Base-by-base conservation (phyloP, 129 eudicot species). In the Erigeron canadensis region DNA sequence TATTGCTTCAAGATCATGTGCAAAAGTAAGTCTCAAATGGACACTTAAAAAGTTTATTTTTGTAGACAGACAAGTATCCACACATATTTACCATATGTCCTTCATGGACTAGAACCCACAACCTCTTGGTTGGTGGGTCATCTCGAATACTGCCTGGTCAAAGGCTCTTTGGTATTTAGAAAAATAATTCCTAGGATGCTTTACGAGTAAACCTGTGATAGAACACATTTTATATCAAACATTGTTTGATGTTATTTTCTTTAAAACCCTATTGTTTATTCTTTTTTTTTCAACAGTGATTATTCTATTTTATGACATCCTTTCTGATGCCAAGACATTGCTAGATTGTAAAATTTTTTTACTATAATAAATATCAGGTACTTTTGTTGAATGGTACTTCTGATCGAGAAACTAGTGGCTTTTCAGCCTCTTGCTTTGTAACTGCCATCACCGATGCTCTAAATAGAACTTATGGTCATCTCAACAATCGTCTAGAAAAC, bases 401-500 rank as follows among this genome's bases (percentile, higher is more conserved):
- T 73, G 98, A 94, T 73, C 84, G 98, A 63, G 98, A 94, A 86
- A 94, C 98, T 55, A 80, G 81, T 77, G 96, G 93, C 70, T 89
- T 94, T 56, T 72, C 83, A 28, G 92, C 96, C 15, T 84, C 98
- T 42, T 86, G 87, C 68, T 94, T 94, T 70, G 96, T 94, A 37
- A 94, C 96, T 74, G 88, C 97, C 16, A 86, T 94, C 77, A 76
- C 97, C 16, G 96, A 94, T 81, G 95, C 98, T 79, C 75, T 94
- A 65, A 89, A 94, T 77, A 81, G 98, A 72, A 87, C 95, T 16
- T 82, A 88, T 50, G 96, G 96, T 50, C 81, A 76, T 77, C 81
- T 84, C 43, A 82, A 85, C 28, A 94, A 94, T 72, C 75, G 89
- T 77, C 90, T 94, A 34, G 62, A 72, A 41, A 84, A 87, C 68